phyloP scores from a whole-genome alignment of 345 rosid species.

The Clarkia xantiana region DNA sequence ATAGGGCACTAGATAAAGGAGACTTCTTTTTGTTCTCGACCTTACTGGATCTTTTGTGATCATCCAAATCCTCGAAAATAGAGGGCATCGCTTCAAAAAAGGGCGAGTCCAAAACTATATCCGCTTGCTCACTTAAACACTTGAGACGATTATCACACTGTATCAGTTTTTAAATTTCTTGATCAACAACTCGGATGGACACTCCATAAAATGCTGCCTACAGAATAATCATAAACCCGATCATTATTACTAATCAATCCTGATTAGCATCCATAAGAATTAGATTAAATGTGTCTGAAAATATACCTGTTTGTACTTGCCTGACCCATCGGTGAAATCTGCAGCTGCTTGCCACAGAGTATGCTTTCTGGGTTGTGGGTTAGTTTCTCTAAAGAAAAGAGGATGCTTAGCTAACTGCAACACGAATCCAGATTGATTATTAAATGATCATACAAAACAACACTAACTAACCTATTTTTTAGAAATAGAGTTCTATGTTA shows the following conservation, averaged over 20 bases:
- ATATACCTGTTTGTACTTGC: slow-evolving; percentile 69
- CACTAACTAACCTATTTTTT: no score
- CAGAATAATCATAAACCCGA: slow-evolving; percentile 1
- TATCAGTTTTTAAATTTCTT: slow-evolving; percentile 84
- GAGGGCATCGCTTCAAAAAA: slow-evolving; percentile 40
- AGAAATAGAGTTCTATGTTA: neutral
- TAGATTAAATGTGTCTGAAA: neutral
- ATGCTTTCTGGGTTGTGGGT: slow-evolving; percentile 95
- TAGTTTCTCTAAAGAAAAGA: slow-evolving; percentile 87
- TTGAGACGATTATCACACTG: slow-evolving; percentile 89
- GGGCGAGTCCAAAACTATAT: slow-evolving; percentile 56
- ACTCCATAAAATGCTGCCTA: slow-evolving; percentile 92
- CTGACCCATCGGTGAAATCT: slow-evolving; percentile 95
- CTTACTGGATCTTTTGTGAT: slow-evolving; percentile 30
- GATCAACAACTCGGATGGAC: slow-evolving; percentile 68
- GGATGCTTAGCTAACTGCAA: slow-evolving; percentile 89
- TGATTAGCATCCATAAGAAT: no score
- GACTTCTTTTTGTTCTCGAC: slow-evolving; percentile 23
- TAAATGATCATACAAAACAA: no score
- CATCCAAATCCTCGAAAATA: slow-evolving; percentile 56
- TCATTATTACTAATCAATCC: neutral
- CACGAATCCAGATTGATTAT: neutral
- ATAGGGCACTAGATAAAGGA: slow-evolving; percentile 33
- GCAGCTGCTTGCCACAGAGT: slow-evolving; percentile 98
- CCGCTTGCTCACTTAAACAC: slow-evolving; percentile 66